These are phyloP conservation scores for Penicillium verhagenii DNA, from an alignment of 495 filamentous ascomycete genomes.

Conservation along the genomic window DNA sequence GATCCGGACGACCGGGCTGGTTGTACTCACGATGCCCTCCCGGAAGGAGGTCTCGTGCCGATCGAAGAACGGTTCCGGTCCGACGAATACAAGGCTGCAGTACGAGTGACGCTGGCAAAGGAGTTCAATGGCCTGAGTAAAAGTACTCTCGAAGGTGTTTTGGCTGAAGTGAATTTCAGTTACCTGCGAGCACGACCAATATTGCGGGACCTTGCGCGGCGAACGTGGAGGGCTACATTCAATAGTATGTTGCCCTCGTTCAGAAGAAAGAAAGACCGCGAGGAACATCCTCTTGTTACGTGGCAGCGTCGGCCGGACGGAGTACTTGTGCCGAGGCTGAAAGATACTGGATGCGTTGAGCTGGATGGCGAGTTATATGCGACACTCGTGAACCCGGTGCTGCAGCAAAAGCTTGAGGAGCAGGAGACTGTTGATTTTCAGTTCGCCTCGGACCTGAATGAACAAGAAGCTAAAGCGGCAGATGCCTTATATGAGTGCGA, in stretches of 20 bases:
- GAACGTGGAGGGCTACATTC: constrained; percentile 84
- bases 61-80: constrained; percentile 72
- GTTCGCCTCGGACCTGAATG: constrained; percentile 68
- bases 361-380: constrained; percentile 76
- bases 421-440: constrained; percentile 60
- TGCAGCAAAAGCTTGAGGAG: constrained; percentile 50
- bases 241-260: constrained; percentile 70
- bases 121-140: constrained; percentile 82
- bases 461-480: constrained; percentile 67
- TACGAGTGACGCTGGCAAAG: constrained; percentile 58
- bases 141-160: constrained; percentile 80
- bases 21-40: constrained; percentile 2
- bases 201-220: constrained; percentile 69
- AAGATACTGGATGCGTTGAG: constrained; percentile 71
- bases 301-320: constrained; percentile 57
- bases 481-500: constrained; percentile 81
- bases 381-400: constrained; percentile 63
- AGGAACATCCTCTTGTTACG: constrained; percentile 61
- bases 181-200: constrained; percentile 76
- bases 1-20: constrained; percentile 11
- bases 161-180: constrained; percentile 87
- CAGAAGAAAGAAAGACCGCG: constrained; percentile 58
- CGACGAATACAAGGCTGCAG: constrained; percentile 68
- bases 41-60: constrained; percentile 47
- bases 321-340: constrained; percentile 57